These are phyloP conservation scores for Suillus subluteus DNA, from an alignment of 768 basidiomycete genomes.

Conservation along the genomic window DNA sequence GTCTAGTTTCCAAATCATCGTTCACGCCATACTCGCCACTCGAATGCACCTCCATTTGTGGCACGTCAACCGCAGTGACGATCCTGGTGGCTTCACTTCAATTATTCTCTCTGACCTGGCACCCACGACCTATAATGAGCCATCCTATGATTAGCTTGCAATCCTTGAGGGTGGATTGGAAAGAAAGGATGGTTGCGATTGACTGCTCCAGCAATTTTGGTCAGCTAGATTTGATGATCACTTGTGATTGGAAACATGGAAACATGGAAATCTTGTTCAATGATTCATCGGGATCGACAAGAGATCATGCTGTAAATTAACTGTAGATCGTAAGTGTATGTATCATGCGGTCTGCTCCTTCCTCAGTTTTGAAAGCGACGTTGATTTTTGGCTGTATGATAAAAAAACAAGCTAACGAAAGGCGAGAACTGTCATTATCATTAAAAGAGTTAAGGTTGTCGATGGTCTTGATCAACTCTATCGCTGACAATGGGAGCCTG, in stretches of 20 bases:
- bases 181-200: not conserved
- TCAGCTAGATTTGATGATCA: not conserved
- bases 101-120: not conserved
- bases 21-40: constrained; percentile 13
- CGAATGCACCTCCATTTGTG: constrained; percentile 13
- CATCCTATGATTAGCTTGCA: not conserved
- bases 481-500: not conserved
- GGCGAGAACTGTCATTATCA: not conserved
- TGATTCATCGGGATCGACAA: not conserved
- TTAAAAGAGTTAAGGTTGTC: not conserved
- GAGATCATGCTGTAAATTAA: not conserved
- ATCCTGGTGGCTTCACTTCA: not conserved
- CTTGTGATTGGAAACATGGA: not conserved
- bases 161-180: not conserved
- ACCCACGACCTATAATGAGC: not conserved
- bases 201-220: not conserved
- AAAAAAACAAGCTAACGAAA: not conserved
- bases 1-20: constrained; percentile 9
- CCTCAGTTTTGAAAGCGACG: not conserved
- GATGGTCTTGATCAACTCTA: not conserved
- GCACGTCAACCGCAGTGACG: not conserved
- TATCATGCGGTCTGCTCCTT: not conserved
- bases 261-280: not conserved
- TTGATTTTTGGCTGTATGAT: not conserved
- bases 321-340: not conserved